Evolutionary conservation across 2,329 filamentous ascomycete species (phyloP).

Genomic region (Apiospora rasikravindrae): DNA sequence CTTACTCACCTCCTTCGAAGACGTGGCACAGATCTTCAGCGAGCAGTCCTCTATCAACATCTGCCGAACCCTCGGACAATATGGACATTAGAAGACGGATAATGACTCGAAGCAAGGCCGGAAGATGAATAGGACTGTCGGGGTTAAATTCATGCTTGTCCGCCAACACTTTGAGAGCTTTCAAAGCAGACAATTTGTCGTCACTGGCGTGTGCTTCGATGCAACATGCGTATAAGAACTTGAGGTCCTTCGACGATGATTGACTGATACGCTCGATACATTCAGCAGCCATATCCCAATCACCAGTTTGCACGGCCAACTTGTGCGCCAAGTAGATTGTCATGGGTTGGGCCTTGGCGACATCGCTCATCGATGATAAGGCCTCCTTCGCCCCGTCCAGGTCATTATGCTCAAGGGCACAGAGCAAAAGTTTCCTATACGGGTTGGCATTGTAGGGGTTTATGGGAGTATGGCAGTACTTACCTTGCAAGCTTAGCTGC

Average conservation of each 20-base stretch:
- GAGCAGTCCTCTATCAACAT: conserved; percentile 28
- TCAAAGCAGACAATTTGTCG: conserved; percentile 64
- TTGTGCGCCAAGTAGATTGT: conserved; percentile 80
- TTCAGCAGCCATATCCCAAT: conserved; percentile 63
- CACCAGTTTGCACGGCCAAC: conserved; percentile 63
- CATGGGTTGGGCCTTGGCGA: conserved; percentile 63
- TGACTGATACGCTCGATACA: conserved; percentile 67
- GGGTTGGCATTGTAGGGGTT: conserved; percentile 28
- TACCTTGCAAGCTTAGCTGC: conserved; percentile 71
- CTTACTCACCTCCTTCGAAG: conserved; percentile 50
- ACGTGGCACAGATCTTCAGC: conserved; percentile 58
- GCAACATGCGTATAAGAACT: conserved; percentile 80
- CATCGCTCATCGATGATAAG: conserved; percentile 64
- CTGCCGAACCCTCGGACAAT: conserved; percentile 31
- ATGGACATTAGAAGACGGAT: conserved; percentile 56
- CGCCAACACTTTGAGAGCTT: conserved; percentile 64
- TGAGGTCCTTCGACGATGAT: conserved; percentile 56
- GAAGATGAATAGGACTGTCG: conserved; percentile 59
- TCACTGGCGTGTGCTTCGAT: conserved; percentile 73
- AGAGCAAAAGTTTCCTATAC: conserved; percentile 73
- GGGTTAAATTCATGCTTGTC: conserved; percentile 56
- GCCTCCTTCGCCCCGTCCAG: conserved; percentile 57
- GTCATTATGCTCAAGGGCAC: conserved; percentile 65
- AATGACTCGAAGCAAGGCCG: conserved; percentile 67
- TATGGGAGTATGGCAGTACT: not conserved